Evolutionary conservation across 2,329 filamentous ascomycete genomes (phyloP).

Genomic region (Aspergillus melleus): DNA sequence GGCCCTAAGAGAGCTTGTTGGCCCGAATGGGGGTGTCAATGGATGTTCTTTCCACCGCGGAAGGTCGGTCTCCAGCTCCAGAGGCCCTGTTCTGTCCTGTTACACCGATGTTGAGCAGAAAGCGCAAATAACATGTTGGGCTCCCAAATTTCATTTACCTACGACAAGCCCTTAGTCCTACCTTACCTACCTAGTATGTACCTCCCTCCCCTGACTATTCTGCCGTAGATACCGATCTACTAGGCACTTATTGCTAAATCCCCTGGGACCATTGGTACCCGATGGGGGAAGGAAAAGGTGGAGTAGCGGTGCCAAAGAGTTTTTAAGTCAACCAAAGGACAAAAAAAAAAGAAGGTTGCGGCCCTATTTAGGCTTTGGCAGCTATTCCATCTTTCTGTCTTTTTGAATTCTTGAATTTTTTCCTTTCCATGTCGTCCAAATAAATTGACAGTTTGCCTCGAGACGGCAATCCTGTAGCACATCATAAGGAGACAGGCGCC

Average conservation of each 20-base stretch:
- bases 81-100: neutral
- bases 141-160: neutral
- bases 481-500: constrained; percentile 4
- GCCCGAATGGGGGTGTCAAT: constrained; percentile 6
- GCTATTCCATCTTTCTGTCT: neutral
- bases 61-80: neutral
- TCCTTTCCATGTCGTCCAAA: neutral
- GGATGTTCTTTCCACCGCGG: constrained; percentile 7
- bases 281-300: constrained; percentile 4
- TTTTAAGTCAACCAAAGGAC: neutral
- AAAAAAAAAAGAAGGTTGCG: neutral
- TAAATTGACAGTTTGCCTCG: constrained; percentile 8
- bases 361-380: neutral
- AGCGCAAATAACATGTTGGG: neutral
- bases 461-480: constrained; percentile 7
- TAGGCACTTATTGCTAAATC: neutral
- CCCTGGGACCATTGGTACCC: constrained; percentile 6
- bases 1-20: neutral
- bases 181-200: neutral
- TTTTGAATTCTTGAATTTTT: neutral
- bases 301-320: neutral
- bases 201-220: neutral
- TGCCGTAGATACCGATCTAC: neutral
- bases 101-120: neutral
- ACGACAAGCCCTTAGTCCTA: neutral